These are phyloP conservation scores for Phanerodontia chrysosporium DNA, from an alignment of 768 basidiomycete species.

Conservation along the genomic window DNA sequence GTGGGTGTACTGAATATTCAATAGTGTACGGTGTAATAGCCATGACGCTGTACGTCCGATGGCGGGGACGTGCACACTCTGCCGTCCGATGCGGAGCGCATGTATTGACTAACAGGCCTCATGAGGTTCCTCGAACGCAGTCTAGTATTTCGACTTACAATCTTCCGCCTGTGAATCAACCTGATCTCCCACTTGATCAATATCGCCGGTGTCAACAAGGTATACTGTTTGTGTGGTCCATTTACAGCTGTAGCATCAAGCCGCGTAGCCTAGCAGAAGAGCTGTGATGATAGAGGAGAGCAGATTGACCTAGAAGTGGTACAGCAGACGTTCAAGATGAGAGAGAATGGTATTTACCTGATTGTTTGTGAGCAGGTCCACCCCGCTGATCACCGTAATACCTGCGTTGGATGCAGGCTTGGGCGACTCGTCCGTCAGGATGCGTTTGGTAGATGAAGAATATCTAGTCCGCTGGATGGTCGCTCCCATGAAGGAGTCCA, in stretches of 20 bases:
- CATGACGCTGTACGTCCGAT: neutral
- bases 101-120: too few species aligned
- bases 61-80: neutral
- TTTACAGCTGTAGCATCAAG: slow-evolving; percentile 16
- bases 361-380: slow-evolving; percentile 76
- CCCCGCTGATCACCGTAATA: slow-evolving; percentile 57
- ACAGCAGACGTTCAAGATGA: neutral
- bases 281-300: slow-evolving; percentile 39
- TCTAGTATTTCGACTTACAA: too few species aligned
- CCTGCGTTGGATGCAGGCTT: slow-evolving; percentile 31
- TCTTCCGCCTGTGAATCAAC: too few species aligned
- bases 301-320: slow-evolving; percentile 36
- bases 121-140: too few species aligned
- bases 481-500: slow-evolving; percentile 86
- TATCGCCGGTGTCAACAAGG: too few species aligned
- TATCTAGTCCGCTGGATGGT: slow-evolving; percentile 81
- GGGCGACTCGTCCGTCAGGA: slow-evolving; percentile 56
- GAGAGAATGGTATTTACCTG: slow-evolving; percentile 45
- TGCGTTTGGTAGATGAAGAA: slow-evolving; percentile 51
- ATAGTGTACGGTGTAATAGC: neutral
- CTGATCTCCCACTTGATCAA: too few species aligned
- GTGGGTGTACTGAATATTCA: neutral
- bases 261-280: slow-evolving; percentile 30
- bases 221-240: neutral
- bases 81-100: too few species aligned